Evolutionary conservation across 2,329 filamentous ascomycete genomes (phyloP), one percentile per base, ranked within the genome.

Genomic region (Botrytis elliptica): DNA sequence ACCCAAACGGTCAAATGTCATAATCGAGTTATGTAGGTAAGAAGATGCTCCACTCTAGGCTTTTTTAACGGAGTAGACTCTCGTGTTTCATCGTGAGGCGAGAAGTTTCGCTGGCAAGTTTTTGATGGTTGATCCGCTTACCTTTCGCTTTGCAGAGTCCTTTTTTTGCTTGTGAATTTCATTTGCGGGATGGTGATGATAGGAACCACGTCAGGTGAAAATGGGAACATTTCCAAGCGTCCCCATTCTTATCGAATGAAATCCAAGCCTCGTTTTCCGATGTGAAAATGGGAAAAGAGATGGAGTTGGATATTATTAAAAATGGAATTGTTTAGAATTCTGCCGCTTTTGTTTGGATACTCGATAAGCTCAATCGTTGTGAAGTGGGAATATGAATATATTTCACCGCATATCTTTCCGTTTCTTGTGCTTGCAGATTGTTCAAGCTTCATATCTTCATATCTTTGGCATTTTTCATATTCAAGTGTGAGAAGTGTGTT

Each of bases 121-220:
- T 57, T 64, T 20, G 49, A 66, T 55, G 18, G 44, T 44, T 36
- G 60, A 42, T 57, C n/a, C 38, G 36, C 44, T 55, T 36, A 25
- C 55, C n/a, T 70, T 60, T n/a, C 44, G 36, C 42, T 71, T 71
- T 62, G 57, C 38, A 40, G 40, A 70, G 10, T 29, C n/a, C 52
- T 57, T 57, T 29, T 29, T 29, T 57, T 29, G 52, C 52, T 57
- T 57, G 52, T 57, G 52, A 57, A 57, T 57, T 33, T 57, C 52
- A 57, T 40, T 38, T 64, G 29, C 40, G 22, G 36, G 4, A 36
- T 40, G 33, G 14, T 52, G 6, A 22, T 44, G 59, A 71, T 64
- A 72, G 70, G 70, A 72, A 72, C 70, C 70, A 72, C 70, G 70
- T 72, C 70, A 72, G 70, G 70, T 72, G 70, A 72, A 72, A 57